Evolutionary conservation across 2,329 filamentous ascomycete species (phyloP).

Genomic region (Myrmaecium sp.): DNA sequence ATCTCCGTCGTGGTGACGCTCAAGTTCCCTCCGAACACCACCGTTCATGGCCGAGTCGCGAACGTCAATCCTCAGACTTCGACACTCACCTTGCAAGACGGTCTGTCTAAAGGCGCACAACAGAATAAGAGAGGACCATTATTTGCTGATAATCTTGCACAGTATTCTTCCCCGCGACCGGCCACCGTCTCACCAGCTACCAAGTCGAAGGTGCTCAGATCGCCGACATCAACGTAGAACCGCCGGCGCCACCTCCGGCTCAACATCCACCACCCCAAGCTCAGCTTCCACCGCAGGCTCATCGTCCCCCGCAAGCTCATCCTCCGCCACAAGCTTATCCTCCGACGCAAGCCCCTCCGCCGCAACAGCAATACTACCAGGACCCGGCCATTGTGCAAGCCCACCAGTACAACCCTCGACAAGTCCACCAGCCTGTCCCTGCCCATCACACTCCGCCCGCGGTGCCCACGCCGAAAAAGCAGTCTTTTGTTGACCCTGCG

Average conservation of each 20-base stretch:
- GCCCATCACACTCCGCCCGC: slow-evolving; percentile 3
- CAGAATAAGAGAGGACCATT: no score
- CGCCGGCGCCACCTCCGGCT: slow-evolving; percentile 9
- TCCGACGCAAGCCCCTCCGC: slow-evolving; percentile 10
- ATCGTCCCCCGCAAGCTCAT: slow-evolving; percentile 9
- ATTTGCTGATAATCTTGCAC: slow-evolving; percentile 4
- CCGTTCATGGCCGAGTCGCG: slow-evolving; percentile 53
- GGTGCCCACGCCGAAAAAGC: slow-evolving; percentile 13
- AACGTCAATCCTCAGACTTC: slow-evolving; percentile 47
- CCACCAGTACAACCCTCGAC: no score
- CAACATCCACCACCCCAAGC: slow-evolving; percentile 4
- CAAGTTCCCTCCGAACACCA: slow-evolving; percentile 43
- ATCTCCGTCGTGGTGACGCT: slow-evolving; percentile 61
- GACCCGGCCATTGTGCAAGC: no score
- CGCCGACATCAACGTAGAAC: slow-evolving; percentile 38
- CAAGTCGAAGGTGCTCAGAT: slow-evolving; percentile 41
- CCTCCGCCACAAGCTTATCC: slow-evolving; percentile 6
- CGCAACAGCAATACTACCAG: no score
- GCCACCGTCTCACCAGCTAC: slow-evolving; percentile 35
- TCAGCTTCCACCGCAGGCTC: slow-evolving; percentile 3
- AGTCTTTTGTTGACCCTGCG: slow-evolving; percentile 58
- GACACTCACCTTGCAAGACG: slow-evolving; percentile 52
- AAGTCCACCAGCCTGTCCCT: not conserved
- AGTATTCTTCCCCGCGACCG: slow-evolving; percentile 38
- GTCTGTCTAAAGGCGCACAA: slow-evolving; percentile 27